Conservation (phyloP, 73 alveolate species). For the Diophrys sp. region DNA sequence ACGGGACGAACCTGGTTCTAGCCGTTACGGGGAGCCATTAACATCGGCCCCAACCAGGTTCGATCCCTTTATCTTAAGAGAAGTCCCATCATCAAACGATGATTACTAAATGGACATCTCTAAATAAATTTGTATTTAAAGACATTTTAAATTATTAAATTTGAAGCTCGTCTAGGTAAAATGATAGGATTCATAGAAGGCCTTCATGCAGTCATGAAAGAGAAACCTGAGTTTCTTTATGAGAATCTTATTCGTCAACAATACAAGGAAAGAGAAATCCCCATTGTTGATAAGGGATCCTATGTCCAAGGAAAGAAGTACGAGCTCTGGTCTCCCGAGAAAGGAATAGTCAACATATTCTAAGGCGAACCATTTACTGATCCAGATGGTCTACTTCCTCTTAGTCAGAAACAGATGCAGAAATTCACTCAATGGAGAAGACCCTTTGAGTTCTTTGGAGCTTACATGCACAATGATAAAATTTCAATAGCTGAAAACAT, state of each 20-base stretch:
- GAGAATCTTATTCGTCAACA: neutral
- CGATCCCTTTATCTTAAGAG: too few relatives aligned
- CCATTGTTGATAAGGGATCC: slow-evolving; percentile 40
- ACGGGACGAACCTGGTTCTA: too few relatives aligned
- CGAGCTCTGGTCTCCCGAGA: slow-evolving; percentile 44
- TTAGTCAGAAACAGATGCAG: slow-evolving; percentile 35
- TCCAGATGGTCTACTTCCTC: slow-evolving; percentile 56
- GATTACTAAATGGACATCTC: too few relatives aligned
- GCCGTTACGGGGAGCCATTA: too few relatives aligned
- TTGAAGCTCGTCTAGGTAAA: slow-evolving; percentile 10
- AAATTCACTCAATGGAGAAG: slow-evolving; percentile 34
- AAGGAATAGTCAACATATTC: slow-evolving; percentile 40
- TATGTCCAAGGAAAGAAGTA: slow-evolving; percentile 39
- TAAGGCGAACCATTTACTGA: slow-evolving; percentile 35
- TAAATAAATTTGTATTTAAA: too few relatives aligned
- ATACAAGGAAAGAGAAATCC: slow-evolving; percentile 26
- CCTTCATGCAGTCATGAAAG: neutral
- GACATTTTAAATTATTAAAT: too few relatives aligned
- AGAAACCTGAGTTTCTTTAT: neutral
- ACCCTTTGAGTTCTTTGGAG: slow-evolving; percentile 37
- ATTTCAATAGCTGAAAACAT: slow-evolving; percentile 40
- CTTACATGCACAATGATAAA: slow-evolving; percentile 10
- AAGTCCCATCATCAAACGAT: too few relatives aligned
- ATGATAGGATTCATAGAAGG: slow-evolving; percentile 29
- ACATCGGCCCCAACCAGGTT: too few relatives aligned